These are phyloP conservation scores for Skeletonema grethae DNA, from an alignment of 108 stramenopile species.

Conservation along the genomic window DNA sequence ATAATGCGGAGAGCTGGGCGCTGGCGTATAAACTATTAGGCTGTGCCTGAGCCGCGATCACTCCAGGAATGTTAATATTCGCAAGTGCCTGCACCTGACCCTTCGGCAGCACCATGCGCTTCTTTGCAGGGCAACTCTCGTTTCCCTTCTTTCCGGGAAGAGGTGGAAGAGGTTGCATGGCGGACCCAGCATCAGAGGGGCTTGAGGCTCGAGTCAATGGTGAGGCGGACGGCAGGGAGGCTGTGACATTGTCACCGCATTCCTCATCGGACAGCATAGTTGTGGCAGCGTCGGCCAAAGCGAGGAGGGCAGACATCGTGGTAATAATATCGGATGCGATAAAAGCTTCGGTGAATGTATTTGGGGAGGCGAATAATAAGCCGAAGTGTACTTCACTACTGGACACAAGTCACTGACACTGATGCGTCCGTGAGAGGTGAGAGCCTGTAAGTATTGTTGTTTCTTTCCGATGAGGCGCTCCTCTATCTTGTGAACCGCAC, in stretches of 20 bases:
- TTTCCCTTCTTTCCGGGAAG: neutral
- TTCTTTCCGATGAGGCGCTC: too few species aligned
- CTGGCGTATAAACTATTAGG: neutral
- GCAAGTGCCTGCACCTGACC: neutral
- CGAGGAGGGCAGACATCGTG: neutral
- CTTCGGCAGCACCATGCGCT: neutral
- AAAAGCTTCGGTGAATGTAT: too few species aligned
- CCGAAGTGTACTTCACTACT: too few species aligned
- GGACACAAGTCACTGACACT: too few species aligned
- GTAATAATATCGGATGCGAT: neutral
- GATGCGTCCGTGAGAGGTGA: too few species aligned
- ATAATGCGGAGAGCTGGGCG: neutral
- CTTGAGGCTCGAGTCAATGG: neutral
- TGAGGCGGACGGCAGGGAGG: neutral
- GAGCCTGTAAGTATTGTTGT: too few species aligned
- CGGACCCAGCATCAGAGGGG: neutral
- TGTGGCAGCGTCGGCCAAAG: constrained; percentile 1
- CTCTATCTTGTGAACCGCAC: too few species aligned
- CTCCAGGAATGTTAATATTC: neutral
- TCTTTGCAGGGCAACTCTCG: neutral
- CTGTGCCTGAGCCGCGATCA: neutral
- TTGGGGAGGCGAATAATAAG: too few species aligned
- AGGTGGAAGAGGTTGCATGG: too few species aligned
- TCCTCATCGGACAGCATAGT: neutral
- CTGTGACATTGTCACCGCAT: neutral